Evolutionary conservation across 2,329 filamentous ascomycete genomes (phyloP).

Genomic region (Aureobasidium sp.): DNA sequence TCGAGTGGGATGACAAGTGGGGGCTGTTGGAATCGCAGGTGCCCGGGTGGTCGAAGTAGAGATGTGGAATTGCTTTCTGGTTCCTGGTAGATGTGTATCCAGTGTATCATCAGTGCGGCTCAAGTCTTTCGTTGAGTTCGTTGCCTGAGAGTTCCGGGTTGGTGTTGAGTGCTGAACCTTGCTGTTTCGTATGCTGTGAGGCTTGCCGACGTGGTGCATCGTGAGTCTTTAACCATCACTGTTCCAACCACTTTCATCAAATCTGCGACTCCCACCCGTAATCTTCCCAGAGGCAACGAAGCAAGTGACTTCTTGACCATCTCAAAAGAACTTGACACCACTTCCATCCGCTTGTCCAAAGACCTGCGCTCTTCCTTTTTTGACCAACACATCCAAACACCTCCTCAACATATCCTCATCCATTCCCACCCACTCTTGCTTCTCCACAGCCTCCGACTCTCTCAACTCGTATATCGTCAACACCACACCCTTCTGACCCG

Average conservation of each 20-base stretch:
- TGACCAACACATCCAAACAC: slow-evolving; percentile 72
- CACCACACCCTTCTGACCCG: slow-evolving; percentile 80
- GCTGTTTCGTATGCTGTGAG: background rate
- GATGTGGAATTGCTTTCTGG: background rate
- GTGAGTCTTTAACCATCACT: too few species aligned
- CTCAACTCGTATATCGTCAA: slow-evolving; percentile 87
- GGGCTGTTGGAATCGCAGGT: slow-evolving; percentile 19
- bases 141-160: background rate
- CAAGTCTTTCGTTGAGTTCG: background rate
- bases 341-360: slow-evolving; percentile 73
- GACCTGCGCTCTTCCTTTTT: slow-evolving; percentile 84
- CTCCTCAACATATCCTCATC: slow-evolving; percentile 73
- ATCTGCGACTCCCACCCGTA: too few species aligned
- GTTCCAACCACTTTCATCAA: too few species aligned
- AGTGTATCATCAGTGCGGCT: background rate
- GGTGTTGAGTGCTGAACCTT: background rate
- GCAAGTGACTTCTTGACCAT: background rate
- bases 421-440: slow-evolving; percentile 42
- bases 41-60: slow-evolving; percentile 6
- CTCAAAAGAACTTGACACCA: slow-evolving; percentile 94
- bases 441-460: slow-evolving; percentile 69
- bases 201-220: background rate
- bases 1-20: slow-evolving; percentile 33
- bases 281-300: too few species aligned
- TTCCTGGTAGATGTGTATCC: background rate